These are phyloP conservation scores for Nicotiana obtusifolia DNA, from an alignment of 257 asterid genomes.

Conservation along the genomic window DNA sequence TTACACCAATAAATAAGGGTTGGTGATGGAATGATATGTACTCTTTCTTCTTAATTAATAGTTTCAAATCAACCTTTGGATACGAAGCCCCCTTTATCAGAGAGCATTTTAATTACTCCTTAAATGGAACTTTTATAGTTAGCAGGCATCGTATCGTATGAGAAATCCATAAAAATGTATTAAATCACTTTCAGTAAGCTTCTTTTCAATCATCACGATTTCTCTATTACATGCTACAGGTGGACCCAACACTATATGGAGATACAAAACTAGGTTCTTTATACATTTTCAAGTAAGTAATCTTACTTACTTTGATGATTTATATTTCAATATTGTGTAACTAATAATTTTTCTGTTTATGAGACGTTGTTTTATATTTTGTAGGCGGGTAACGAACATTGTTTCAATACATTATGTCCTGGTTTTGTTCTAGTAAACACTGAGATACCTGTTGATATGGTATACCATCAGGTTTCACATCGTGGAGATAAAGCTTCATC, in stretches of 20 bases:
- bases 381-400: not conserved
- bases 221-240: not conserved
- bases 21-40: no score
- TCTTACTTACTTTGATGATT: not conserved
- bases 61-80: no score
- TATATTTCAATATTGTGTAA: not conserved
- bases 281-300: not conserved
- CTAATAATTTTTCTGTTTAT: not conserved
- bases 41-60: no score
- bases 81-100: no score
- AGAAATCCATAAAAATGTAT: no score
- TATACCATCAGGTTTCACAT: not conserved
- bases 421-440: not conserved
- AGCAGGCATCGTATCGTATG: no score
- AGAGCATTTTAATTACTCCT: no score
- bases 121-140: no score
- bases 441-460: not conserved
- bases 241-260: not conserved
- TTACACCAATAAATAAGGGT: no score
- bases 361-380: not conserved
- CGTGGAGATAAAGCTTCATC: not conserved
- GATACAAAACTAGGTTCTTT: not conserved
- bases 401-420: not conserved
- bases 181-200: no score
- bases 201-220: no score